Evolutionary conservation across 192 early-diverging fungal species (phyloP), one percentile per base, ranked within the genome.

Genomic region (Coemansia sp.): DNA sequence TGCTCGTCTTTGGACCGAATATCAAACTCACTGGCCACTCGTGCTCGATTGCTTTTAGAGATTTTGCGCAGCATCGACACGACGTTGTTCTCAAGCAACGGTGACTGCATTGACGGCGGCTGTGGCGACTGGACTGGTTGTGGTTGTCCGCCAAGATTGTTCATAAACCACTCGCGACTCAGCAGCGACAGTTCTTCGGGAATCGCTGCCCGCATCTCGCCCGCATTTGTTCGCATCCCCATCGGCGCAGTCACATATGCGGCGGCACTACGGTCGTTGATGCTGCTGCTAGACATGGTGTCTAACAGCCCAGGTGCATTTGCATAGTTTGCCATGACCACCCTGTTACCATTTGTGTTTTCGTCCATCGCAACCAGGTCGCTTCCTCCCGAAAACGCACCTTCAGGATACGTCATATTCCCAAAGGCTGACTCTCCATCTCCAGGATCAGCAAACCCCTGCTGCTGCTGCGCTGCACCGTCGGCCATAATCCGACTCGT

Each of bases 1-100:
- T 48, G 59, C 45, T 49, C 54, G 22, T 59, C 61, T 12, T 35
- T 52, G 37, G 32, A 8, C n/a, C 24, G 23, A 26, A 20, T 50
- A 19, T 54, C 59, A 19, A 37, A 41, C 23, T 43, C 19, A 7
- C 13, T 43, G 14, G 45, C 35, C 39, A 55, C 59, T 14, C 73
- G 66, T 27, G 57, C 59, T 11, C 68, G 63, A 37, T 79, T 79
- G 61, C 59, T 64, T 20, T 65, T 66, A n/a, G 71, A 66, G 16
- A 79, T 62, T 52, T 71, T 79, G 64, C 77, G 77, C 54, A 79
- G 68, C 67, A 73, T 64, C 5, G 77, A 32, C 53, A 79, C 77
- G 3, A 41, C 57, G 51, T 79, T 79, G 54, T 60, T 67, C 53
- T 74, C 77, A 13, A 71, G 69, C 52, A 61, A 59, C 22, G 68